Percentiles rank a stretch among this genome's conserved stretches.
Evolutionary conservation across 1,139 yeast genomes (phyloP).

Genomic region (Pneumocystis carinii): DNA sequence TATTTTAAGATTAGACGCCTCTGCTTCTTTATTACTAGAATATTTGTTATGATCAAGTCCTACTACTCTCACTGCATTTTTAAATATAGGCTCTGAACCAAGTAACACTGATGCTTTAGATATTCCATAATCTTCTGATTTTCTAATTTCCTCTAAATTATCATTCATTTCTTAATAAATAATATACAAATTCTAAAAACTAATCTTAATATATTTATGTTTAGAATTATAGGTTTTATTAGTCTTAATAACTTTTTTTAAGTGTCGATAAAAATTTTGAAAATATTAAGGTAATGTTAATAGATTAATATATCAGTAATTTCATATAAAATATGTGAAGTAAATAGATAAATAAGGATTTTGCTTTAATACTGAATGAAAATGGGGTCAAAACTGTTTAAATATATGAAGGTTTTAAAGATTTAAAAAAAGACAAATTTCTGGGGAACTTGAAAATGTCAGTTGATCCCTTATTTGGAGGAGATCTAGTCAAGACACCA

Average conservation of each 20-base stretch:
- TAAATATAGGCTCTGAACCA: conserved; percentile 75
- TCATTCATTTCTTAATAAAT: too few species aligned
- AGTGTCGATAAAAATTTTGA: too few species aligned
- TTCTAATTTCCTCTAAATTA: background rate
- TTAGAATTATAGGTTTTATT: too few species aligned
- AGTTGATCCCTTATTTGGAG: background rate
- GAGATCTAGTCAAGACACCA: background rate
- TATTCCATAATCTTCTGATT: background rate
- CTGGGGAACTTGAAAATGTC: background rate
- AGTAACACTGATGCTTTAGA: conserved; percentile 83
- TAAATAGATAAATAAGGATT: too few species aligned
- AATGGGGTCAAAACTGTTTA: background rate
- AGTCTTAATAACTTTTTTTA: too few species aligned
- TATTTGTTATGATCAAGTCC: conserved; percentile 75
- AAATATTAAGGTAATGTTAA: too few species aligned
- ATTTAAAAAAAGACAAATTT: background rate
- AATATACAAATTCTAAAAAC: too few species aligned
- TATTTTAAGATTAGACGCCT: conserved; percentile 47
- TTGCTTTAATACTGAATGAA: too few species aligned
- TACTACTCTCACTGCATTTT: conserved; percentile 53
- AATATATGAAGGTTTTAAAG: background rate
- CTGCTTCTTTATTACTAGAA: conserved; percentile 30
- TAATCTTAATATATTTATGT: too few species aligned
- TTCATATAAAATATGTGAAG: too few species aligned
- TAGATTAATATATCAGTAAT: too few species aligned